phyloP scores from a whole-genome alignment of 768 basidiomycete species.

The Suillus alpinus region DNA sequence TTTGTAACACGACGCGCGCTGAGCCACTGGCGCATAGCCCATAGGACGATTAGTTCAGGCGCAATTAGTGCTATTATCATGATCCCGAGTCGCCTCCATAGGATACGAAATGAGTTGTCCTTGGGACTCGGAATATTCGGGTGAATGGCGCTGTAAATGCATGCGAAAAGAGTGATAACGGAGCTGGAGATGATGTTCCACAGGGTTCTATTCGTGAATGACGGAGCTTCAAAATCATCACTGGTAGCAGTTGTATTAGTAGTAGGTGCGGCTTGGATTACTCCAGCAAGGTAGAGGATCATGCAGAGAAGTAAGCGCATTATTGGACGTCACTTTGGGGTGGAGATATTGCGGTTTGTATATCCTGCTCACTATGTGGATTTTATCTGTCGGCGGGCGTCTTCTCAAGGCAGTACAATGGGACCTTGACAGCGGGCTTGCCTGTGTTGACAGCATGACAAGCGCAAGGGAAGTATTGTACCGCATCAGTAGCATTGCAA shows the following conservation, averaged over 20 bases:
- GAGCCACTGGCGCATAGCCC: constrained; percentile 20
- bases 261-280: background rate
- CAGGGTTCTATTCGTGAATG: constrained; percentile 15
- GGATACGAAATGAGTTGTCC: background rate
- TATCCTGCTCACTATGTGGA: too few relatives aligned
- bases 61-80: constrained; percentile 19
- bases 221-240: background rate
- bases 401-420: too few relatives aligned
- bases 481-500: too few relatives aligned
- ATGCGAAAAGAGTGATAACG: constrained; percentile 21
- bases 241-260: background rate
- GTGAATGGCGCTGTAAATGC: constrained; percentile 25
- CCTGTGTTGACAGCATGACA: too few relatives aligned
- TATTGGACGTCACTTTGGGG: too few relatives aligned
- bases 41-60: constrained; percentile 21
- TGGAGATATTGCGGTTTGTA: too few relatives aligned
- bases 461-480: too few relatives aligned
- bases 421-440: too few relatives aligned
- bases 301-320: constrained; percentile 15
- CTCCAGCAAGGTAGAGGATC: background rate
- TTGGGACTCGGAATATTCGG: constrained; percentile 20
- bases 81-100: too few relatives aligned
- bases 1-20: background rate
- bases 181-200: constrained; percentile 24
- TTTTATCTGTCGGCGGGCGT: too few relatives aligned